Base-by-base conservation (phyloP, 768 basidiomycete species). In the Mycena vitilis region DNA sequence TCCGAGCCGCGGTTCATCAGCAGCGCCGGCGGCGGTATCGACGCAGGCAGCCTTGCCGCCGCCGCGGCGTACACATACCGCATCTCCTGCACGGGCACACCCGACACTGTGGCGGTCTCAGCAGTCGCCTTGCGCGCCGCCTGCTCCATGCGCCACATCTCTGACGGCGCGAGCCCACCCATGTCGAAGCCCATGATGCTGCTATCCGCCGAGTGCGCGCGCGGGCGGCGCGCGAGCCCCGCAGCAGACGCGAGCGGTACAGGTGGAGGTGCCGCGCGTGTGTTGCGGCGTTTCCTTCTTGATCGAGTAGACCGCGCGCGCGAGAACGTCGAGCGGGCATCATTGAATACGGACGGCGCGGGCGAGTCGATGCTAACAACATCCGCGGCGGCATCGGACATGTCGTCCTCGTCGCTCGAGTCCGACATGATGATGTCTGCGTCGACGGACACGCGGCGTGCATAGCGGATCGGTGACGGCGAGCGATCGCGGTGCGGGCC, bases 401-500 rank as follows among this genome's bases (percentile, higher is more conserved):
- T 20, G n/a, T 59, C 60, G 40, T 63, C 65, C 42, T 65, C 64
- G 36, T 67, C 65, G 65, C 59, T 61, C 52, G 70, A 67, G 47
- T 71, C 70, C n/a, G 62, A 64, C 30, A 71, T 34, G 36, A 71
- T 63, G 52, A 71, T 25, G 52, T 68, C 66, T 23, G 1, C 44
- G 60, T 72, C 71, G 5, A 72, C 71, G 20, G 59, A 62, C 11
- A 48, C 22, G 6, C 71, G 60, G 6, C 71, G 47, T 20, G 71
- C 71, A 45, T 72, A 72, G 3, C 71, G 71, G 12, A 72, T 72
- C 25, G 71, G 71, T 9, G 55, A 59, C 40, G 71, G 71, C 49
- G 60, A 62, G 38, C 71, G 66, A 34, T 38, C 62, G 44, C 48
- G 11, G 20, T 65, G 40, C 30, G 36, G 36, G 20, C 57, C 49